A percentile compares a stretch with the other conserved stretches of the same genome.
These are phyloP conservation scores for Umbellularia californica DNA, from an alignment of 164 flowering plant genomes.

Conservation along the genomic window DNA sequence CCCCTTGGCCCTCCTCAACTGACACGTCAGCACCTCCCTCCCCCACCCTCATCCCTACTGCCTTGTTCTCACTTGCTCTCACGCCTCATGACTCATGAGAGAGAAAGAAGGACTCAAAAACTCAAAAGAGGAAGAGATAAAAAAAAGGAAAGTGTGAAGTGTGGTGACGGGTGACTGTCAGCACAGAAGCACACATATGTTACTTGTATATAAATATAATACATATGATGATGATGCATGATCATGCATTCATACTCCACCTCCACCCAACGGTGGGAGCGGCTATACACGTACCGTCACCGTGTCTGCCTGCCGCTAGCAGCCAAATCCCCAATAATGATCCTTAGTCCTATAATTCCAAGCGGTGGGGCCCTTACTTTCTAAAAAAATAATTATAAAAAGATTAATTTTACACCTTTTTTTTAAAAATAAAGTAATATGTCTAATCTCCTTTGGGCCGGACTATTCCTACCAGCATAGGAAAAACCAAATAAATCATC, in stretches of 20 bases:
- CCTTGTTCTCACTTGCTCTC: neutral
- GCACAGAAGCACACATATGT: no score
- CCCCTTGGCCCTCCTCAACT: neutral
- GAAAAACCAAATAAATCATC: no score
- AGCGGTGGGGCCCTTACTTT: no score
- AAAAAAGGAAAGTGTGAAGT: neutral
- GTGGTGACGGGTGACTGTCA: neutral
- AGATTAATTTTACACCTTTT: no score
- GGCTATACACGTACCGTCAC: no score
- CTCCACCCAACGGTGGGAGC: neutral
- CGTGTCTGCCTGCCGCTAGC: no score
- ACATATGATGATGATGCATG: neutral
- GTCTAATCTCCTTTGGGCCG: fast-evolving
- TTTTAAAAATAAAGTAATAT: no score
- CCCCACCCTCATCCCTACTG: no score
- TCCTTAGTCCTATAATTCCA: no score
- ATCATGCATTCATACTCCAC: neutral
- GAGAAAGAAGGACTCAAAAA: neutral
- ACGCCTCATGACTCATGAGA: neutral
- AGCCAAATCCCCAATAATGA: no score
- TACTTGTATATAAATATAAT: neutral
- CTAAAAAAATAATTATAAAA: no score
- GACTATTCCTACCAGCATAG: fast-evolving
- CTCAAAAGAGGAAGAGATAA: neutral
- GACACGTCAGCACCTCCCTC: neutral